Conservation (phyloP, 352 stramenopile genomes). For the Pythium sp. region DNA sequence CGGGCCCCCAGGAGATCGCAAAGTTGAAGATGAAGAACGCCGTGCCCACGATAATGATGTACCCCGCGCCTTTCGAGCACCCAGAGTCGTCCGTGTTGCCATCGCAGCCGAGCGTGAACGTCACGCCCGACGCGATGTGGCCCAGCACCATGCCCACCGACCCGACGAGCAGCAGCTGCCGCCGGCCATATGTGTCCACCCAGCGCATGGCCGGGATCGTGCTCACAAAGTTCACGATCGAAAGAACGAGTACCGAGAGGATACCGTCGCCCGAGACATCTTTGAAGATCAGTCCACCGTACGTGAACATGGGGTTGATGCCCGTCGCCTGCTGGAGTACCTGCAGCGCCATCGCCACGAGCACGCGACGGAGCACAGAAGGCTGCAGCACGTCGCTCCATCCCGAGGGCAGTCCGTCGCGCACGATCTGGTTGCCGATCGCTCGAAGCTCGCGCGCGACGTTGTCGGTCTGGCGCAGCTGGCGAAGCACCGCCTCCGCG, state of each 20-base stretch:
- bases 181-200: conserved; percentile 44
- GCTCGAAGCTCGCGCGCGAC: conserved; percentile 15
- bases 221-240: conserved; percentile 38
- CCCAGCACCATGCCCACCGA: conserved; percentile 43
- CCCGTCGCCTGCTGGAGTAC: conserved; percentile 41
- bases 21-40: conserved; percentile 56
- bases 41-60: conserved; percentile 33
- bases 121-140: conserved; percentile 29
- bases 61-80: conserved; percentile 32
- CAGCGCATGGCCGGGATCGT: conserved; percentile 48
- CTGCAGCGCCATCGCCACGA: conserved; percentile 38
- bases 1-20: conserved; percentile 45
- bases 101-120: conserved; percentile 27
- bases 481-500: conserved; percentile 14
- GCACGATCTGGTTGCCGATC: background rate
- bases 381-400: conserved; percentile 28
- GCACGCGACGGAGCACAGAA: conserved; percentile 22
- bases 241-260: conserved; percentile 21
- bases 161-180: conserved; percentile 36
- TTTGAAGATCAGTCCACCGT: conserved; percentile 36
- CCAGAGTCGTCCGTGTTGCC: conserved; percentile 31
- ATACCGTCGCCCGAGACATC: conserved; percentile 34
- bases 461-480: conserved; percentile 24
- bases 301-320: conserved; percentile 45
- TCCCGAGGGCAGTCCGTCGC: background rate